Evolutionary conservation across 441 rosid species (phyloP), one percentile per base, ranked within the genome.

Genomic region (Jatropha podagrica): DNA sequence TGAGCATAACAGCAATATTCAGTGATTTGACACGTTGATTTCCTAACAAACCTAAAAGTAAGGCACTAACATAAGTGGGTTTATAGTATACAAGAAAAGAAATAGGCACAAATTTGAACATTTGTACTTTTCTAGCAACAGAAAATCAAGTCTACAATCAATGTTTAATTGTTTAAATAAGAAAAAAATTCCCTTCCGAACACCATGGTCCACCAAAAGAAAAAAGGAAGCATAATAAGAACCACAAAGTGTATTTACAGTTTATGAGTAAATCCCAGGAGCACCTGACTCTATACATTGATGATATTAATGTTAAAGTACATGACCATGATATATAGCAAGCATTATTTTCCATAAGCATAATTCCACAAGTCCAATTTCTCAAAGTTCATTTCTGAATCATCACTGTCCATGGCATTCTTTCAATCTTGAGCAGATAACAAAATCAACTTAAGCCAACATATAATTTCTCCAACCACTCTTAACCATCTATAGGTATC

Each of bases 1-100:
- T 95, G 86, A 81, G 71, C 56, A 64, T 46, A 68, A 68, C 3
- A 65, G 56, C 7, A 77, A 71, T 2, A 65, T 46, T 44, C 72
- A 73, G 40, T n/a, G 51, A 27, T 61, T 12, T 14, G 32, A 14
- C 11, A 41, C 27, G 58, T 17, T 23, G 58, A 11, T 56, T 70
- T 68, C 15, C 63, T n/a, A 32, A 12, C 61, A 49, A 14, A 64
- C 3, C 27, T 13, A 32, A 32, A 20, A 41, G 12, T 23, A 26
- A 7, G 3, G 12, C 46, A 14, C 4, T 20, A 5, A 51, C 61
- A 37, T 9, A 74, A 44, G 54, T 62, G 3, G 13, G 26, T 2
- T 51, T 41, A 46, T n/a, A 61, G 7, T 5, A 48, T 12, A 49
- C 59, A 49, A 37, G 61, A 12, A 51, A 44, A 20, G 12, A 42